phyloP scores from a whole-genome alignment of 306 rosid genomes.

The Quercus wislizeni region DNA sequence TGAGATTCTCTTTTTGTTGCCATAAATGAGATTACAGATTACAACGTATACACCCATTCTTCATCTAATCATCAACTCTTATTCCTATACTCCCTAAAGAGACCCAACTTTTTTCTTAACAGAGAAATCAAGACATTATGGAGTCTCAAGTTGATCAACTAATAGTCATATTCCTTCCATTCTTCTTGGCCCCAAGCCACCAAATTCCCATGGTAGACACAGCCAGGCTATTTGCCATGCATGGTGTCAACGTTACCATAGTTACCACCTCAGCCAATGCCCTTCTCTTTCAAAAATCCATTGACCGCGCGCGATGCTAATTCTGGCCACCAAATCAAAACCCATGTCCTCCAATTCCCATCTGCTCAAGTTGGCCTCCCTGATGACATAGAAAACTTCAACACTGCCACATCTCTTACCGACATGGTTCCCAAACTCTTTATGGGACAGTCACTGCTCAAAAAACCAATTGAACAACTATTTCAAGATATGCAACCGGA shows the following conservation, averaged over 20 bases:
- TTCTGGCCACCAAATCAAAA: conserved; percentile 25
- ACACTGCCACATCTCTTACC: neutral
- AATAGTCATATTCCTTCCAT: conserved; percentile 36
- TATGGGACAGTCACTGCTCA: conserved; percentile 20
- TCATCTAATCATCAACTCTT: too few relatives aligned
- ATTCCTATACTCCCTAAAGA: too few relatives aligned
- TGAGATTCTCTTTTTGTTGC: too few relatives aligned
- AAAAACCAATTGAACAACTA: conserved; percentile 10
- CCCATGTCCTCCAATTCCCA: conserved; percentile 31
- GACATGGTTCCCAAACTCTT: conserved; percentile 13
- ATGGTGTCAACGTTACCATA: conserved; percentile 27
- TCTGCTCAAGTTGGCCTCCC: conserved; percentile 32
- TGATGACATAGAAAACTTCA: conserved; percentile 22
- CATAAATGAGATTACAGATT: too few relatives aligned
- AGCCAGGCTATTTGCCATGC: conserved; percentile 37
- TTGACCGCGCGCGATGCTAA: conserved; percentile 27
- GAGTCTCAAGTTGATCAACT: neutral
- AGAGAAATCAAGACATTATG: neutral
- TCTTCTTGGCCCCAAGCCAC: conserved; percentile 31
- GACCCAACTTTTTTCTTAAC: too few relatives aligned
- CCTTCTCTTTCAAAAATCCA: conserved; percentile 33
- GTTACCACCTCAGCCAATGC: conserved; percentile 36
- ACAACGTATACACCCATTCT: too few relatives aligned
- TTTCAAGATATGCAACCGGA: conserved; percentile 23
- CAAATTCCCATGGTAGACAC: conserved; percentile 39